phyloP scores from a whole-genome alignment of 2,329 filamentous ascomycete species.

The Penicillium sp. region DNA sequence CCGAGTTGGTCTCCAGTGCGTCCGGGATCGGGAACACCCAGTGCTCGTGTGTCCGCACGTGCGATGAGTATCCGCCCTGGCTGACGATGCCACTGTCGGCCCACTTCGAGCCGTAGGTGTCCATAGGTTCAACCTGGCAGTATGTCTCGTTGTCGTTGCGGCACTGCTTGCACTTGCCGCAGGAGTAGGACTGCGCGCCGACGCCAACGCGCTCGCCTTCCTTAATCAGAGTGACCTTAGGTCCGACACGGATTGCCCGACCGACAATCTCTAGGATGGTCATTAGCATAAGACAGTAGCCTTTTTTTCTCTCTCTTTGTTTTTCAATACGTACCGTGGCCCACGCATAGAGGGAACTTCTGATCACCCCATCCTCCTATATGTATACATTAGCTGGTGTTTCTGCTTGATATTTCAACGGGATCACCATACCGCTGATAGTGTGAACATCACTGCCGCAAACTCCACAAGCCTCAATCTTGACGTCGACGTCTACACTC shows the following conservation, averaged over 20 bases:
- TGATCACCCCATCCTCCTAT: slow-evolving; percentile 55
- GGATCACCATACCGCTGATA: slow-evolving; percentile 47
- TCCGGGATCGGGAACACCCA: slow-evolving; percentile 72
- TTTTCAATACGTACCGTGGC: slow-evolving; percentile 43
- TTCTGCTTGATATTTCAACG: not conserved
- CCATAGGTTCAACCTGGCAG: slow-evolving; percentile 54
- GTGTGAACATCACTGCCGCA: slow-evolving; percentile 73
- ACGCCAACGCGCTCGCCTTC: slow-evolving; percentile 66
- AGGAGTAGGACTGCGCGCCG: slow-evolving; percentile 66
- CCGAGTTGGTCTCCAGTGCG: slow-evolving; percentile 58
- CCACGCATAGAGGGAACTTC: slow-evolving; percentile 54
- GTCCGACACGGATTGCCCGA: slow-evolving; percentile 65
- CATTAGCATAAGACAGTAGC: not conserved
- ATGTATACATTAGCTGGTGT: slow-evolving; percentile 3
- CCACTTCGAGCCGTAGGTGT: slow-evolving; percentile 56
- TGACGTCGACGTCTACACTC: slow-evolving; percentile 71
- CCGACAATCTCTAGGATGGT: slow-evolving; percentile 63
- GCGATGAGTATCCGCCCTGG: slow-evolving; percentile 66
- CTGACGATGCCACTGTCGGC: slow-evolving; percentile 63
- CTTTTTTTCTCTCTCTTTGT: not conserved
- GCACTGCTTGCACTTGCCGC: slow-evolving; percentile 65
- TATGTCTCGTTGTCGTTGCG: slow-evolving; percentile 68
- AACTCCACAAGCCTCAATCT: slow-evolving; percentile 77
- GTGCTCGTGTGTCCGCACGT: slow-evolving; percentile 75
- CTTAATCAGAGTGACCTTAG: slow-evolving; percentile 62